Percentiles rank a stretch among this genome's conserved stretches.
Conservation (phyloP, 116 monocot genomes). For the Iris pallida region DNA sequence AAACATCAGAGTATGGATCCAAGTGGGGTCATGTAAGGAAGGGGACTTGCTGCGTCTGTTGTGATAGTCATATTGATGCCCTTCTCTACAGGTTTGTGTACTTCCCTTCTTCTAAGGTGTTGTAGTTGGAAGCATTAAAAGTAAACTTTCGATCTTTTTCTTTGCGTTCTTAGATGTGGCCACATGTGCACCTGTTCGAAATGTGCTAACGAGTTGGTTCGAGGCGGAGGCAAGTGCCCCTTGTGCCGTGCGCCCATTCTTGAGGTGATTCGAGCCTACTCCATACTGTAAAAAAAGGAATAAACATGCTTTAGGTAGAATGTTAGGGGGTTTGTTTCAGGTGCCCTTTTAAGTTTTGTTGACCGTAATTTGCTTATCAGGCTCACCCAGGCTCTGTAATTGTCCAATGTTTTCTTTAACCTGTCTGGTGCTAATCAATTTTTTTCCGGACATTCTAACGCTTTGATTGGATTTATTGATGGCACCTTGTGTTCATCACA, state of each 20-base stretch:
- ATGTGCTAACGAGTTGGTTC: conserved; percentile 77
- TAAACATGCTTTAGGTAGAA: background rate
- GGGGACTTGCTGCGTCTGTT: conserved; percentile 72
- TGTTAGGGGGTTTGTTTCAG: background rate
- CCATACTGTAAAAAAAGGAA: conserved; percentile 44
- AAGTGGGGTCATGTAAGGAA: conserved; percentile 66
- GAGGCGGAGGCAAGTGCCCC: conserved; percentile 64
- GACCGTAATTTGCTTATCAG: background rate
- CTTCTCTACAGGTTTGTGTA: conserved; percentile 65
- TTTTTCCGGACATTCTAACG: background rate
- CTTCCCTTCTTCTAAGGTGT: background rate
- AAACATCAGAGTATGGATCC: conserved; percentile 41
- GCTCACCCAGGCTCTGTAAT: conserved; percentile 3
- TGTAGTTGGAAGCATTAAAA: background rate
- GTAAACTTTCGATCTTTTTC: background rate
- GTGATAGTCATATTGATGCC: conserved; percentile 65
- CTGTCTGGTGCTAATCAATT: background rate
- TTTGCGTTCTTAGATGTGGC: conserved; percentile 47
- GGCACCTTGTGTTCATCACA: background rate
- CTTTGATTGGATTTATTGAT: background rate
- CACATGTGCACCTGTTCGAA: conserved; percentile 81
- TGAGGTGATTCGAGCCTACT: conserved; percentile 79
- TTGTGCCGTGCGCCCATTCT: conserved; percentile 77
- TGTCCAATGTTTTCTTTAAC: background rate
- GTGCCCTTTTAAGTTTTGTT: background rate